Evolutionary conservation across 2,329 filamentous ascomycete species (phyloP).

Genomic region (Talaromyces sp.): DNA sequence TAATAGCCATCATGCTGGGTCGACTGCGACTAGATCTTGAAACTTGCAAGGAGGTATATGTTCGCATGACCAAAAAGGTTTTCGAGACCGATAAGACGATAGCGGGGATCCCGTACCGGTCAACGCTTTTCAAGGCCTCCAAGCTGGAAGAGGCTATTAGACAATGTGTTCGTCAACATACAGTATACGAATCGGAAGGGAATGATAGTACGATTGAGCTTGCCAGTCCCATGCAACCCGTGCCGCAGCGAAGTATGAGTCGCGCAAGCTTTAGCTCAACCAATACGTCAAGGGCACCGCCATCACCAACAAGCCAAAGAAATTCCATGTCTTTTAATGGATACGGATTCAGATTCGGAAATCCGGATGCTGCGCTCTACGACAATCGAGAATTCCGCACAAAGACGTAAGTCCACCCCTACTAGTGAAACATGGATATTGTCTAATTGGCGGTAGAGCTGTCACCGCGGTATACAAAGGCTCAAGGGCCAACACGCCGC

Average conservation of each 20-base stretch:
- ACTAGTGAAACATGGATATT: too few species aligned
- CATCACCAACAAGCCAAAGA: slow-evolving; percentile 55
- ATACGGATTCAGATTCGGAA: slow-evolving; percentile 60
- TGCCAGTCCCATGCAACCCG: slow-evolving; percentile 47
- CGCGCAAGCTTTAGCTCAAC: slow-evolving; percentile 81
- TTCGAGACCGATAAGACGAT: slow-evolving; percentile 99
- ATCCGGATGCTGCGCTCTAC: slow-evolving; percentile 83
- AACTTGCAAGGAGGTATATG: slow-evolving; percentile 96
- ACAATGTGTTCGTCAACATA: slow-evolving; percentile 82
- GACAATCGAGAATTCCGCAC: slow-evolving; percentile 80
- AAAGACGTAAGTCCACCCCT: slow-evolving; percentile 67
- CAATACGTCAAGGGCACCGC: slow-evolving; percentile 61
- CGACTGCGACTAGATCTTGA: slow-evolving; percentile 87
- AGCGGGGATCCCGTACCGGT: slow-evolving; percentile 88
- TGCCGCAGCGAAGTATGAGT: slow-evolving; percentile 64
- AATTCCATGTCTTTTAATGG: slow-evolving; percentile 40
- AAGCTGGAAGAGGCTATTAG: slow-evolving; percentile 91
- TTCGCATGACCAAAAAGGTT: slow-evolving; percentile 87
- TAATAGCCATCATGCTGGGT: slow-evolving; percentile 97
- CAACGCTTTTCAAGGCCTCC: slow-evolving; percentile 94
- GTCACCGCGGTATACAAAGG: slow-evolving; percentile 90
- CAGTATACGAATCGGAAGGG: slow-evolving; percentile 73
- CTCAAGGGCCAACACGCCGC: slow-evolving; percentile 63
- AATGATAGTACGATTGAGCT: slow-evolving; percentile 63
- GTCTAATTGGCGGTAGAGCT: slow-evolving; percentile 54